Evolutionary conservation across 345 rosid genomes (phyloP).

Genomic region (Euphorbia lathyris): DNA sequence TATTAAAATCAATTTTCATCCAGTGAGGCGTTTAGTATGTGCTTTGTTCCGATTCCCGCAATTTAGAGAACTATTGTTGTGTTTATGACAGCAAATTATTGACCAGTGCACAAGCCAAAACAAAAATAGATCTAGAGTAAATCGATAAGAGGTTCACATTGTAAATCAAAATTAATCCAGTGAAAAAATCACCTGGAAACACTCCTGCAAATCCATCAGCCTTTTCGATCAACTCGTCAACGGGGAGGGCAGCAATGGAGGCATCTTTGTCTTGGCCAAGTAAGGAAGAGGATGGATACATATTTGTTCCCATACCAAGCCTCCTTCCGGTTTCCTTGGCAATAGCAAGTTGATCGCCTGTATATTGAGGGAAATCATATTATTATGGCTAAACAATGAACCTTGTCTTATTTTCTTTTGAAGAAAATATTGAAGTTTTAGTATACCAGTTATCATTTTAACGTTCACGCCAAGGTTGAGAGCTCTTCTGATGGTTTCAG

Average conservation of each 20-base stretch:
- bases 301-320: constrained; percentile 97
- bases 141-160: background rate
- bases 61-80: too few relatives aligned
- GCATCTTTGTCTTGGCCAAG: constrained; percentile 84
- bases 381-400: background rate
- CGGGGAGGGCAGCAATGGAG: constrained; percentile 69
- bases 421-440: background rate
- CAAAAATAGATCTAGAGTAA: background rate
- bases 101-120: background rate
- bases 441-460: constrained; percentile 91
- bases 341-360: constrained; percentile 95
- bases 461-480: constrained; percentile 88
- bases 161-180: background rate
- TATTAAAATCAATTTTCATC: background rate
- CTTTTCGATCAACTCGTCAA: constrained; percentile 87
- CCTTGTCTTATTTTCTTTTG: background rate
- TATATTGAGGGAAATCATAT: constrained; percentile 12
- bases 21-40: background rate
- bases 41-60: background rate
- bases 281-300: constrained; percentile 89
- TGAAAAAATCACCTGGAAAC: constrained; percentile 59
- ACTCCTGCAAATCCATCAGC: constrained; percentile 98
- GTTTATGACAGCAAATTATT: too few relatives aligned
- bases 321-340: constrained; percentile 92
- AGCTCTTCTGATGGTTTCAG: constrained; percentile 91